phyloP scores from a whole-genome alignment of 805 yeast species.

The Debaryomyces maramus region DNA sequence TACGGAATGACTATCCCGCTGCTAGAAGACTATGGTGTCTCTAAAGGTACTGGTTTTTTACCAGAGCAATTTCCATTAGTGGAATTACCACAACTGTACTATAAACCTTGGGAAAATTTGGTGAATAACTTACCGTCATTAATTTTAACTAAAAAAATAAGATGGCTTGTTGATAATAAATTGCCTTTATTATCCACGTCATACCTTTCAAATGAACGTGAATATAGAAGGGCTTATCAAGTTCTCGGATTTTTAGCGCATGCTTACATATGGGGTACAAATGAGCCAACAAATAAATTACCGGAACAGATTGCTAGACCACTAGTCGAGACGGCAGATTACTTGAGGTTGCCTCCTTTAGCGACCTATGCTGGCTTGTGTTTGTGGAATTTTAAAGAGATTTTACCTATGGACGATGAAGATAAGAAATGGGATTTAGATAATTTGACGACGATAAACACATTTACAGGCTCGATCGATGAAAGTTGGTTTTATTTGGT shows the following conservation, averaged over 20 bases:
- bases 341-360: slow-evolving; percentile 76
- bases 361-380: slow-evolving; percentile 87
- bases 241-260: slow-evolving; percentile 78
- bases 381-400: slow-evolving; percentile 81
- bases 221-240: slow-evolving; percentile 78
- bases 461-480: slow-evolving; percentile 88
- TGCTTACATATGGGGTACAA: slow-evolving; percentile 87
- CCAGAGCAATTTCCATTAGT: slow-evolving; percentile 67
- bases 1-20: slow-evolving; percentile 13
- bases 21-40: slow-evolving; percentile 66
- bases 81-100: slow-evolving; percentile 60
- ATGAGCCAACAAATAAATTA: slow-evolving; percentile 56
- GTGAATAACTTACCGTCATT: slow-evolving; percentile 70
- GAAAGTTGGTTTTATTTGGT: slow-evolving; percentile 94
- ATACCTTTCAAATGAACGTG: slow-evolving; percentile 43
- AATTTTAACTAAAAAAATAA: slow-evolving; percentile 60
- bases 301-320: slow-evolving; percentile 76
- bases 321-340: slow-evolving; percentile 54
- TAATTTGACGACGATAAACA: slow-evolving; percentile 73
- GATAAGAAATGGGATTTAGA: slow-evolving; percentile 53
- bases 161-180: slow-evolving; percentile 57
- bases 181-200: slow-evolving; percentile 58
- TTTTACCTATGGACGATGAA: slow-evolving; percentile 43
- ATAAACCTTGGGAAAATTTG: slow-evolving; percentile 74
- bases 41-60: slow-evolving; percentile 72